Base-by-base conservation (phyloP, 1,139 yeast species). In the Magnusiomyces magnusii region DNA sequence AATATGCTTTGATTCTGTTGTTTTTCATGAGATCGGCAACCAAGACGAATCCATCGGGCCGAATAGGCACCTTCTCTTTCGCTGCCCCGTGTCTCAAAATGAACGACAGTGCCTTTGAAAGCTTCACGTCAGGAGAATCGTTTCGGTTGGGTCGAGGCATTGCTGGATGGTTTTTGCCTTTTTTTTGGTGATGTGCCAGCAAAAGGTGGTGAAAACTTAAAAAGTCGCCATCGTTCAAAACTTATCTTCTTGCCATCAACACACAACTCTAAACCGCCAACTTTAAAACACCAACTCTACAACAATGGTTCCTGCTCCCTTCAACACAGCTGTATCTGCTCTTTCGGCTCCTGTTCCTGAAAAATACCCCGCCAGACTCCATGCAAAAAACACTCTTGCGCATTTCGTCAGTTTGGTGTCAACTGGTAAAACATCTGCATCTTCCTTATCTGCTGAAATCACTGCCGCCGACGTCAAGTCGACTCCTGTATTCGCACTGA, bases 51-150 rank as follows among this genome's bases (percentile, higher is more conserved):
- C 99, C 99, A 52, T 80, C 76, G 0, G 70, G 64, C 65, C 86
- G 88, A 1, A 93, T 87, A 1, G 75, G 67, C 9, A 93, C 71
- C 1, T 81, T 79, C 65, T 89, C 95, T 61, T 84, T 80, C n/a
- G 73, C 70, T 0, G 98, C 98, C 3, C 87, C 89, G 68, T 93
- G 99, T 25, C 99, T 77, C 2, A 93, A 79, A 1, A 95, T 75
- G 65, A 85, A 84, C 7, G 96, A 81, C 47, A 93, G 75, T 0
- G 88, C 77, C 66, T 88, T 88, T 19, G 97, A 88, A 27, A 92
- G 83, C 42, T 73, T 75, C 47, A 65, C 66, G 27, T 69, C 70
- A 3, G 71, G 68, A 2, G 67, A 21, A 5, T 44, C 49, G 7
- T 44, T 44, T 19, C 27, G 49, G 17, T 23, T 19, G 7, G 24